These are phyloP conservation scores for Pilaira anomala DNA, from an alignment of 192 early-diverging fungal species.

Conservation along the genomic window DNA sequence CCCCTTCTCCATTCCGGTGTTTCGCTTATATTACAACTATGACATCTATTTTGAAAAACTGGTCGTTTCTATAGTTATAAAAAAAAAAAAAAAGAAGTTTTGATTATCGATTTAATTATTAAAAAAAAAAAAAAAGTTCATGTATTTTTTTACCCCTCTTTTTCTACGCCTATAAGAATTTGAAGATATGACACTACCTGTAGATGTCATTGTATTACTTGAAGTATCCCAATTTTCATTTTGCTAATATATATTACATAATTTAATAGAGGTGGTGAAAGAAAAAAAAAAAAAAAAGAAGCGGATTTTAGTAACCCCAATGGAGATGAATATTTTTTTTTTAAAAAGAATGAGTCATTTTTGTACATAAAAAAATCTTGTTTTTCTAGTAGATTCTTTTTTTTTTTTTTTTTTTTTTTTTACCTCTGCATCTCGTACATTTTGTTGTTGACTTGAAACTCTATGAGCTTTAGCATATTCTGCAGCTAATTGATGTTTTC, in stretches of 20 bases:
- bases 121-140: conserved; percentile 1
- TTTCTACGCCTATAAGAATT: conserved; percentile 15
- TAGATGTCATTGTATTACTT: conserved; percentile 6
- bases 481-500: conserved; percentile 26
- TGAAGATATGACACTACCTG: background rate
- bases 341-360: no score
- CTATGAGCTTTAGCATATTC: conserved; percentile 8
- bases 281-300: no score
- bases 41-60: conserved; percentile 43
- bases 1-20: conserved; percentile 96
- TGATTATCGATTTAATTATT: background rate
- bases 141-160: conserved; percentile 20
- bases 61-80: conserved; percentile 11
- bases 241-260: background rate
- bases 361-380: no score
- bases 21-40: conserved; percentile 79
- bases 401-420: conserved; percentile 6
- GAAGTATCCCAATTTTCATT: background rate
- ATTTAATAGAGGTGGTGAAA: no score
- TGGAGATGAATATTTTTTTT: no score
- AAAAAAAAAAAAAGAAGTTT: conserved; percentile 9
- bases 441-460: background rate
- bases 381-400: no score
- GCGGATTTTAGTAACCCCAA: no score
- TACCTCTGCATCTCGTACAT: conserved; percentile 10